These are phyloP conservation scores for Mucor mucedo DNA, from an alignment of 371 early-diverging fungal species.

Conservation along the genomic window DNA sequence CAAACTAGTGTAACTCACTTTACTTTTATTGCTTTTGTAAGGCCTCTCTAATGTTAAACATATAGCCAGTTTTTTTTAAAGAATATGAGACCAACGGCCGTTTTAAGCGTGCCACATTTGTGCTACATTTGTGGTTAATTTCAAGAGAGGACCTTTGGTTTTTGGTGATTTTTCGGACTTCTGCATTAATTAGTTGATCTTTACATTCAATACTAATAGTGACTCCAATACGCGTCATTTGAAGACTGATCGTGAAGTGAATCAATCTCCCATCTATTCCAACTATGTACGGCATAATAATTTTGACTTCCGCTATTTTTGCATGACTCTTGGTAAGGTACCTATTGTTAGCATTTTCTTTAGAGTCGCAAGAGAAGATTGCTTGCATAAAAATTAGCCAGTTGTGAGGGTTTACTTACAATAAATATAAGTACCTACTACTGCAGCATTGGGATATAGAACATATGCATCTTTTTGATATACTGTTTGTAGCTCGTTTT, in stretches of 20 bases:
- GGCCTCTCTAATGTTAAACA: no score
- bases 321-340: background rate
- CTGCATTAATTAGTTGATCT: background rate
- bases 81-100: no score
- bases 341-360: background rate
- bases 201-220: background rate
- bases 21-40: no score
- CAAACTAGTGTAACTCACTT: no score
- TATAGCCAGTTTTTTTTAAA: no score
- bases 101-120: no score
- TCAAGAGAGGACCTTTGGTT: no score
- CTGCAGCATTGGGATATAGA: background rate
- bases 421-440: background rate
- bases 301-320: background rate
- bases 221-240: background rate
- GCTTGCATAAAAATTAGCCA: background rate
- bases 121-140: no score
- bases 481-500: background rate
- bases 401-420: no score
- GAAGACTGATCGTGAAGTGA: background rate
- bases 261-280: no score
- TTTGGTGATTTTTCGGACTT: no score
- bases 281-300: background rate
- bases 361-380: background rate
- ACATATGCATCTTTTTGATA: background rate